These are phyloP conservation scores for Cladochytrium replicatum DNA, from an alignment of 192 early-diverging fungal species.

Conservation along the genomic window DNA sequence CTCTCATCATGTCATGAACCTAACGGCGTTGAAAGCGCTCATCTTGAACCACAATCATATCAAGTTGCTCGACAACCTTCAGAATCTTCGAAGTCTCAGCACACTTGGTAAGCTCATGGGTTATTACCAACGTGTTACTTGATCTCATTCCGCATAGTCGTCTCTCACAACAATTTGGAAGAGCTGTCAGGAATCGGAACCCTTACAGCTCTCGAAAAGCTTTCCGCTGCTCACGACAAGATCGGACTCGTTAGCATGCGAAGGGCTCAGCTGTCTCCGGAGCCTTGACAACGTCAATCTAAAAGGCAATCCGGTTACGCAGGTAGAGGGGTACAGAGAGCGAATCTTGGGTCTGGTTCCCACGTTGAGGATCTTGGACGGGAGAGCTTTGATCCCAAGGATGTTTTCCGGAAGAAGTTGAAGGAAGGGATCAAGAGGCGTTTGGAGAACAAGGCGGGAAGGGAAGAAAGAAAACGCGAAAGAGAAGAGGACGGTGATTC, in stretches of 20 bases:
- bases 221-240: slow-evolving; percentile 65
- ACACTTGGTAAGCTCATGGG: slow-evolving; percentile 61
- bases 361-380: slow-evolving; percentile 60
- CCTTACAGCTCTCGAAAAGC: slow-evolving; percentile 58
- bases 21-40: slow-evolving; percentile 61
- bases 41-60: slow-evolving; percentile 73
- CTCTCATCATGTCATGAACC: slow-evolving; percentile 39
- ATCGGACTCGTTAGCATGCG: too few species aligned
- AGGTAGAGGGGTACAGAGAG: slow-evolving; percentile 15
- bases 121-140: slow-evolving; percentile 2
- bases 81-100: slow-evolving; percentile 45
- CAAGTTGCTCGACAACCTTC: slow-evolving; percentile 52
- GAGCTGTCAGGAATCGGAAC: slow-evolving; percentile 41
- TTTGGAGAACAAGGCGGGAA: slow-evolving; percentile 33
- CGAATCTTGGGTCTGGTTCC: slow-evolving; percentile 48
- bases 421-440: slow-evolving; percentile 56
- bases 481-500: too few species aligned
- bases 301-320: slow-evolving; percentile 53
- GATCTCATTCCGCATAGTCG: slow-evolving; percentile 33
- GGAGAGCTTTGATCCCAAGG: slow-evolving; percentile 66
- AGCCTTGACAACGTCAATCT: slow-evolving; percentile 57
- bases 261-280: slow-evolving; percentile 41
- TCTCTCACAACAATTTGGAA: slow-evolving; percentile 69
- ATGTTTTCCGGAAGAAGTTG: too few species aligned
- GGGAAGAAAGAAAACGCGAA: slow-evolving; percentile 24